Evolutionary conservation across 768 basidiomycete species (phyloP).

Genomic region (Mycena leptocephala): DNA sequence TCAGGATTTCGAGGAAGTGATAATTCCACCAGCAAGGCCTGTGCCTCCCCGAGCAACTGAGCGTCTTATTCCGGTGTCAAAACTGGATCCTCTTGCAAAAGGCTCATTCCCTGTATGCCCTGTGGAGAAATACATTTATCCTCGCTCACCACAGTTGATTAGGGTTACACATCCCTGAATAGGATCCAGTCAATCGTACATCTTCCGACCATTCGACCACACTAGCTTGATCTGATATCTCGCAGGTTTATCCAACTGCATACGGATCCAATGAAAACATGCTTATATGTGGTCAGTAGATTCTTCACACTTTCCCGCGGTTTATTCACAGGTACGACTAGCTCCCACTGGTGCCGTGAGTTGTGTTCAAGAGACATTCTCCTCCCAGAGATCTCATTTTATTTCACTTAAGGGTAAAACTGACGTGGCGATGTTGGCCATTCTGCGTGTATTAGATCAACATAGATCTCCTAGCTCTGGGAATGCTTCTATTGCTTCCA

Average conservation of each 20-base stretch:
- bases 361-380: conserved; percentile 22
- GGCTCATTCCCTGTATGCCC: conserved; percentile 89
- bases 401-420: conserved; percentile 89
- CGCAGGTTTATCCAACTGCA: conserved; percentile 80
- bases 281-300: conserved; percentile 85
- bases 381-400: conserved; percentile 3
- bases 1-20: conserved; percentile 92
- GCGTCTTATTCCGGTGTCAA: conserved; percentile 76
- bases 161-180: conserved; percentile 93
- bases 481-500: conserved; percentile 55
- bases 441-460: conserved; percentile 90
- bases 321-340: conserved; percentile 47
- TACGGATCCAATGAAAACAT: conserved; percentile 98
- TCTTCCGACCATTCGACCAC: neutral
- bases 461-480: conserved; percentile 57
- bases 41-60: conserved; percentile 84
- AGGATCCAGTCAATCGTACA: conserved; percentile 95
- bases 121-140: neutral
- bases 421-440: conserved; percentile 95
- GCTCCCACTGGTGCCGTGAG: conserved; percentile 98
- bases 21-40: conserved; percentile 86
- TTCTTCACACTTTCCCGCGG: conserved; percentile 11
- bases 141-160: conserved; percentile 17
- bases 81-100: conserved; percentile 83
- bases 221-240: neutral